Evolutionary conservation across 768 basidiomycete species (phyloP), one percentile per base, ranked within the genome.

Genomic region (Tricholoma sp.): DNA sequence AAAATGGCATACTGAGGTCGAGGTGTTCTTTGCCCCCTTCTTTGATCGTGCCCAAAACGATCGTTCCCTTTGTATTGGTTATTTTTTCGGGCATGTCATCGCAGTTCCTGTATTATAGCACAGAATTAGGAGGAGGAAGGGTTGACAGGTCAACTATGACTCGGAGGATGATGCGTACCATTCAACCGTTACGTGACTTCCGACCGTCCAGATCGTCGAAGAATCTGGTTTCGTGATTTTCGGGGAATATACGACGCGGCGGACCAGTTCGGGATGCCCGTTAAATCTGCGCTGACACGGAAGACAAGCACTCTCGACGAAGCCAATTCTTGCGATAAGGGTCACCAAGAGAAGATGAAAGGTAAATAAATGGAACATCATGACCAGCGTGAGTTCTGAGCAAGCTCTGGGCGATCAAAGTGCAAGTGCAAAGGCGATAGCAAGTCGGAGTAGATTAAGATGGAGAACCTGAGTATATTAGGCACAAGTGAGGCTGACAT

Each of bases 21-120:
- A 83, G 74, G 62, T 82, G 78, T 59, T 81, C 79, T 62, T 74
- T 72, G 47, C 69, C 76, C 35, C 70, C 73, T 34, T 66, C 52
- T 14, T 72, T 64, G 14, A 76, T 31, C 61, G 73, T 72, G 1
- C 82, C 82, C n/a, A 83, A 69, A 10, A 78, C 55, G 16, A 83
- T 54, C 57, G 61, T 77, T 57, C 79, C 79, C n/a, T 63, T 65
- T 5, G 66, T 62, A 55, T 78, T 77, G 49, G 74, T 67, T 16
- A 65, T 58, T 46, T 69, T 60, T 53, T 66, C 50, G 12, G 72
- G 73, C 50, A 73, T 66, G 59, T 67, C 64, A 54, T 62, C 61
- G 29, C 73, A 69, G 58, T 79, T 71, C 82, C 81, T 83, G 52
- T 32, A 37, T 53, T 46, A 57, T 35, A 52, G 39, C 16, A 57